Evolutionary conservation across 306 rosid species (phyloP).

Genomic region (Ziziphus jujuba): DNA sequence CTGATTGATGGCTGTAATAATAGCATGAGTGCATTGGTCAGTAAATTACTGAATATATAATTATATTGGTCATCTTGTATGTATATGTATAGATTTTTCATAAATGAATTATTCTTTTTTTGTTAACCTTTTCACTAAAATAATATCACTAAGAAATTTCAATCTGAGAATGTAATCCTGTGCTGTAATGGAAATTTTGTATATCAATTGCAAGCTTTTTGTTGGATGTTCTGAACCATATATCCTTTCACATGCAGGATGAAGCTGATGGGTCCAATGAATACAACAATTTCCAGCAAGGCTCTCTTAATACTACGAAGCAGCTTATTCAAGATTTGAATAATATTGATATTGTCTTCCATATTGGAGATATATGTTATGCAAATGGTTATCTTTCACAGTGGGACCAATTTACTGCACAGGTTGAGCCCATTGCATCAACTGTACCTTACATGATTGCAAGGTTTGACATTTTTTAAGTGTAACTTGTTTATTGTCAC

Average conservation of each 20-base stretch:
- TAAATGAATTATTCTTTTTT: no score
- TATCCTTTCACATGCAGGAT: conserved; percentile 44
- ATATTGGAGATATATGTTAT: conserved; percentile 88
- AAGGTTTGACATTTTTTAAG: conserved; percentile 44
- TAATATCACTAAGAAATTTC: neutral
- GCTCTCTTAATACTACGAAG: conserved; percentile 77
- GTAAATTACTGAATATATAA: neutral
- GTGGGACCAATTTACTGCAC: conserved; percentile 96
- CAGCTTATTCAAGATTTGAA: conserved; percentile 71
- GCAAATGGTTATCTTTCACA: conserved; percentile 94
- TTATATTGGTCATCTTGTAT: no score
- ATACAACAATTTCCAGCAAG: conserved; percentile 79
- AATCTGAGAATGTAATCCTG: neutral
- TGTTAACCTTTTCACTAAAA: no score
- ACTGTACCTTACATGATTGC: conserved; percentile 90
- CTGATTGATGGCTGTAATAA: no score
- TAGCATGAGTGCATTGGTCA: neutral
- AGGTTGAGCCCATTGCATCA: conserved; percentile 92
- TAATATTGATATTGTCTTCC: conserved; percentile 79
- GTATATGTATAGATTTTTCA: no score
- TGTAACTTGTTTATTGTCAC: neutral
- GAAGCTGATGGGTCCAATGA: conserved; percentile 98
- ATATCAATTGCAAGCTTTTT: neutral
- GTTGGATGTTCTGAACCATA: neutral
- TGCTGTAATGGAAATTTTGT: neutral